A percentile compares a stretch with the other conserved stretches of the same genome.
Evolutionary conservation across 2,329 filamentous ascomycete species (phyloP).

Genomic region (Fusarium sororula): DNA sequence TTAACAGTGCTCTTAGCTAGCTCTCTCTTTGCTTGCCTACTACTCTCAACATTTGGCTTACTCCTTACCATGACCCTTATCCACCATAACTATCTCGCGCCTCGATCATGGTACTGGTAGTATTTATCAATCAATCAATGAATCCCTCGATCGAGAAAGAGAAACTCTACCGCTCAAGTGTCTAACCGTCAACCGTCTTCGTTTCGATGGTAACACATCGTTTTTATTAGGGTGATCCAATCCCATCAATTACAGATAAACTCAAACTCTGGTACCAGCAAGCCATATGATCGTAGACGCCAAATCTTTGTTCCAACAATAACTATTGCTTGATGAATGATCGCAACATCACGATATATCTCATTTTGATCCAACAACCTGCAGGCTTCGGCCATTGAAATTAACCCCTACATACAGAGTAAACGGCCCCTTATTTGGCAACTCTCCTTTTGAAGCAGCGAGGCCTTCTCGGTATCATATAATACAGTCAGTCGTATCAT

Average conservation of each 20-base stretch:
- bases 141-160: neutral
- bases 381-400: neutral
- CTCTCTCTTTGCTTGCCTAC: neutral
- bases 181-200: neutral
- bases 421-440: no score
- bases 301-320: neutral
- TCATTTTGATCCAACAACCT: neutral
- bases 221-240: neutral
- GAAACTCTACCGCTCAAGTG: neutral
- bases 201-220: neutral
- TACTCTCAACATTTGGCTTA: neutral
- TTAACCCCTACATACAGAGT: neutral
- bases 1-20: neutral
- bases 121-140: neutral
- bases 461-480: neutral
- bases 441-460: neutral
- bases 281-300: neutral
- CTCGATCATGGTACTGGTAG: neutral
- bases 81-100: neutral
- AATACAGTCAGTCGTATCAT: neutral
- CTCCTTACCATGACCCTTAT: neutral
- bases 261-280: neutral
- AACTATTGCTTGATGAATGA: neutral
- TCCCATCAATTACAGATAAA: neutral
- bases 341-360: neutral